Evolutionary conservation across 2,329 filamentous ascomycete genomes (phyloP), one percentile per base, ranked within the genome.

Genomic region (Xylariaceae sp.): DNA sequence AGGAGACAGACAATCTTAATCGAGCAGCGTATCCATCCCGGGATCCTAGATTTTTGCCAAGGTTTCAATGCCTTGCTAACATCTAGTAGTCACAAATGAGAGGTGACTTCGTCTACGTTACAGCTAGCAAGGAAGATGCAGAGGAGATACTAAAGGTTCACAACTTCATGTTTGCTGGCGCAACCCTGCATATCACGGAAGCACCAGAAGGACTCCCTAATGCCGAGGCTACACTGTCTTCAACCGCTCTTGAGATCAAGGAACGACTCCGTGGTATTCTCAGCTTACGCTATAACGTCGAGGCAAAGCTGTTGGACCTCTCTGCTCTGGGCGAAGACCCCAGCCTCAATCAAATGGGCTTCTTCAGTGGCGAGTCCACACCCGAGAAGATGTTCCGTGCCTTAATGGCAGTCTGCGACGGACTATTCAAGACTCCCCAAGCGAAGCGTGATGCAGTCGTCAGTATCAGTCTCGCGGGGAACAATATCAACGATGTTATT

Each of bases 301-400:
- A 81, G 6, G 79, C 80, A 49, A 96, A 96, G 74, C 78, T 97
- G 0, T 82, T 98, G 34, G 87, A 96, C 69, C 84, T 99, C 8
- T 92, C 91, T n/a, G 80, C 83, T 1, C 84, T 98, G 8, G 87
- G 84, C 28, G 79, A 83, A 44, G 94, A 98, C 67, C 77, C 85
- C 2, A 84, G 87, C 56, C 82, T 98, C 4, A 79, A 87, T 51
- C 80, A 83, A 37, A 87, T 92, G 74, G 90, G 90, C 33, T 89
- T 94, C 68, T 92, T 96, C 71, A 83, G 86, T 60, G 85, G 79
- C 57, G 84, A 83, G 56, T 86, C 88, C 3, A 87, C 87, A 1
- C 87, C 90, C 41, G 84, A 89, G 62, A 99, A 97, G 73, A 90
- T 96, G 61, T 97, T 98, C 76, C 91, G 90, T 49, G 94, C 91